Base-by-base conservation (phyloP, 139 green algal species). In the Choricystis sp. region DNA sequence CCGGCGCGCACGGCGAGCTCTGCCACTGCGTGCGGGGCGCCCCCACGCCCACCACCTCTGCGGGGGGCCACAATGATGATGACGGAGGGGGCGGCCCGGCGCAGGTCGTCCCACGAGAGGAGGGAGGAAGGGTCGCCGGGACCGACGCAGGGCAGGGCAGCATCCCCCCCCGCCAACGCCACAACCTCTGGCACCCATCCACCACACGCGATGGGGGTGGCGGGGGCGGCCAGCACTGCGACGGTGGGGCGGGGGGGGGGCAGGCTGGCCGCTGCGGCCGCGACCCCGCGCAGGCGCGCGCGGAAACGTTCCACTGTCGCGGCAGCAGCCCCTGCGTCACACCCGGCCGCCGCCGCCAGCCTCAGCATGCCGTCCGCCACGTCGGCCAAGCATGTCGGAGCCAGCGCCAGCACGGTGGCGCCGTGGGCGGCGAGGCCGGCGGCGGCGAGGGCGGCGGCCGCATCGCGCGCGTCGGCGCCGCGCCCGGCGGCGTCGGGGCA, bases 1-100 rank as follows among this genome's bases (percentile, higher is more conserved):
- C 89, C 88, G 0, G 85, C 82, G 67, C 83, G 72, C 19, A 28
- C 61, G 2, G 88, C 89, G 59, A 94, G 69, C n/a, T 68, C 30
- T n/a, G 70, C 72, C 0, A 83, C 72, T 57, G 88, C 66, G 56
- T 26, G 49, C 49, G 89, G 63, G 26, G 26, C 31, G 31, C 66
- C 62, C 58, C 28, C 25, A 2, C 40, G 30, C 60, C 63, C 72
- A n/a, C n/a, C n/a, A n/a, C n/a, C n/a, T n/a, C n/a, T n/a, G n/a
- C n/a, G n/a, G 61, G 57, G 57, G 3, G 62, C 59, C 2, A 69
- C 60, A 3, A 96, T 56, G 22, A 95, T 64, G 26, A 94, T 60
- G 19, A 93, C 77, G 22, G 94, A 84, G 3, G 91, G 89, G 19
- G 74, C 77, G 64, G 77, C 79, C 19, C 60, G 64, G 20, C 74